phyloP scores from a whole-genome alignment of 805 yeast genomes.

The Cyberlindnera amylophila region DNA sequence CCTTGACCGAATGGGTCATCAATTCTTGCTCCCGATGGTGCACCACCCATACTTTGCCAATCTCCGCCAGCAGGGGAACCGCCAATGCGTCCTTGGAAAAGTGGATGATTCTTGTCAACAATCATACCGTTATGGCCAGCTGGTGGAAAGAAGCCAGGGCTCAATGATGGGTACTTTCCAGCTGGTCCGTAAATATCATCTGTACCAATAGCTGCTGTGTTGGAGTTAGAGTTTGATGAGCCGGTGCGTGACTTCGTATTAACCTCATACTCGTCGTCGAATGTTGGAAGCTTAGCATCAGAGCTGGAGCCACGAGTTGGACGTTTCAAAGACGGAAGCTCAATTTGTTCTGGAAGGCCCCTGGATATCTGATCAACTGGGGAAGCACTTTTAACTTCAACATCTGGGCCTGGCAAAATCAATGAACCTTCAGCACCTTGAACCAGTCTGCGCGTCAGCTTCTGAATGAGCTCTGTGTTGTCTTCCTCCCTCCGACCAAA shows the following conservation, averaged over 20 bases:
- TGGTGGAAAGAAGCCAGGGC: constrained; percentile 28
- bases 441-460: too few species aligned
- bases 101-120: constrained; percentile 48
- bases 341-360: not conserved
- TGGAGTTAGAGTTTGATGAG: not conserved
- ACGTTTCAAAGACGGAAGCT: not conserved
- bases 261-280: constrained; percentile 48
- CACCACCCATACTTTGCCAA: too few species aligned
- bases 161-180: constrained; percentile 39
- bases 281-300: constrained; percentile 39
- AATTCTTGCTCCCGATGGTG: constrained; percentile 11
- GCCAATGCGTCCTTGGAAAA: constrained; percentile 31
- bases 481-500: too few species aligned
- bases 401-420: not conserved
- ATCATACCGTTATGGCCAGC: constrained; percentile 47
- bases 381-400: not conserved
- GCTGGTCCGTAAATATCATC: constrained; percentile 48
- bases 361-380: too few species aligned
- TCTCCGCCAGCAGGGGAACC: not conserved
- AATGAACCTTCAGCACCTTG: not conserved
- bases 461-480: too few species aligned
- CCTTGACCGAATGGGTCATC: constrained; percentile 13
- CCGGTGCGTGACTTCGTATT: constrained; percentile 1
- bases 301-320: not conserved
- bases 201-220: constrained; percentile 41